A percentile compares a stretch with the other conserved stretches of the same genome.
Evolutionary conservation across 306 rosid genomes (phyloP).

Genomic region (Lathyrus tuberosus): DNA sequence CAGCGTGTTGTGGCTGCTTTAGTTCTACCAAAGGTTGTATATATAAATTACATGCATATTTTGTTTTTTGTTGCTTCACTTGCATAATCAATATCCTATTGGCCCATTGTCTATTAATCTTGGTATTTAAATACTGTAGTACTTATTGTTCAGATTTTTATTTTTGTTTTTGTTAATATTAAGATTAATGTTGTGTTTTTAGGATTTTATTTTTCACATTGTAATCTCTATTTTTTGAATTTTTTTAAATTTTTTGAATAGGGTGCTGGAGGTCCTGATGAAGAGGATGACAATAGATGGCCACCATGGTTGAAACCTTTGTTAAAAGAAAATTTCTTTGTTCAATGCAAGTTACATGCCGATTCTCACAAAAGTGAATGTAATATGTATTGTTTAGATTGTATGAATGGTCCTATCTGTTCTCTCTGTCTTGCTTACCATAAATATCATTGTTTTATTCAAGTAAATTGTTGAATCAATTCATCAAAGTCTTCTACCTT

Average conservation of each 20-base stretch:
- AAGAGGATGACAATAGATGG: slow-evolving; percentile 86
- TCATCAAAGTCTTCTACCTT: not conserved
- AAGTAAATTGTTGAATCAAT: slow-evolving; percentile 32
- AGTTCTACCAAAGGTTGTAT: too few species aligned
- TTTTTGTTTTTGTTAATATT: too few species aligned
- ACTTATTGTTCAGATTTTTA: too few species aligned
- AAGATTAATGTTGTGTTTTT: too few species aligned
- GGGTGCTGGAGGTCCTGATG: slow-evolving; percentile 97
- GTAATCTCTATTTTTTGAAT: too few species aligned
- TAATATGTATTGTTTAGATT: slow-evolving; percentile 96
- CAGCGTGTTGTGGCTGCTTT: too few species aligned
- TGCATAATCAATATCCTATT: too few species aligned
- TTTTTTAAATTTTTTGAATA: too few species aligned
- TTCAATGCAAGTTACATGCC: slow-evolving; percentile 86
- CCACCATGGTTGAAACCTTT: slow-evolving; percentile 99
- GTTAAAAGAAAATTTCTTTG: slow-evolving; percentile 81
- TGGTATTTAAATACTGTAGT: too few species aligned
- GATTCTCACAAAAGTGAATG: slow-evolving; percentile 98
- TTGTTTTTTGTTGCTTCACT: too few species aligned
- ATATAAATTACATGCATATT: too few species aligned
- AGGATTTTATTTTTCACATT: too few species aligned
- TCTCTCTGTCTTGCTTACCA: slow-evolving; percentile 84
- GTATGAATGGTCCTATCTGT: slow-evolving; percentile 91
- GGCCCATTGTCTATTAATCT: slow-evolving; percentile 48
- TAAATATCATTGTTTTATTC: slow-evolving; percentile 88